Conservation (phyloP, 371 early-diverging fungal species). For the Saksenaea oblongispora region DNA sequence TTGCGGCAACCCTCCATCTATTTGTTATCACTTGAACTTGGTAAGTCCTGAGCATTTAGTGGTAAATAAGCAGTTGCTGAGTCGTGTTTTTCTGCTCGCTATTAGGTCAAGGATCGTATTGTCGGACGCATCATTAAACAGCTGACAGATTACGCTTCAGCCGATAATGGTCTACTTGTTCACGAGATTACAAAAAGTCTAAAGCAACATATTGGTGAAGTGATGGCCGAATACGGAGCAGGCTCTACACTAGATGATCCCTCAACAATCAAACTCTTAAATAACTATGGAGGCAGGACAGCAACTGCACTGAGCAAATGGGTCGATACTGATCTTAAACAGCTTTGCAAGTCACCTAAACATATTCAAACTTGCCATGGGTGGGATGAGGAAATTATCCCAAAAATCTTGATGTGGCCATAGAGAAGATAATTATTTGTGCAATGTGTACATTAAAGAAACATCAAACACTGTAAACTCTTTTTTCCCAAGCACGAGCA, state of each 20-base stretch:
- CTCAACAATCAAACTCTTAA: constrained; percentile 20
- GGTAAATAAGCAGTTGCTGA: background rate
- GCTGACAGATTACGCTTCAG: constrained; percentile 32
- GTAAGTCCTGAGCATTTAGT: constrained; percentile 12
- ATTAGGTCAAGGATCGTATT: constrained; percentile 44
- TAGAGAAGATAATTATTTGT: constrained; percentile 17
- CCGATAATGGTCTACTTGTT: constrained; percentile 39
- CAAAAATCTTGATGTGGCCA: constrained; percentile 49
- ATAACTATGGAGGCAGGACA: constrained; percentile 28
- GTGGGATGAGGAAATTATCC: constrained; percentile 46
- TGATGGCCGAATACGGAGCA: constrained; percentile 36
- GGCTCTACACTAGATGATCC: constrained; percentile 36
- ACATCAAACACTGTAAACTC: background rate
- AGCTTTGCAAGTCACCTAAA: constrained; percentile 33
- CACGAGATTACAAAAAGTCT: constrained; percentile 31
- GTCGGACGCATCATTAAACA: constrained; percentile 36
- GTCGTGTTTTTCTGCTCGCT: background rate
- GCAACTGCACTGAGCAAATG: constrained; percentile 34
- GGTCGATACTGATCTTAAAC: constrained; percentile 31
- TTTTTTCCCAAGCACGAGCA: constrained; percentile 24
- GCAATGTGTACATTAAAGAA: background rate
- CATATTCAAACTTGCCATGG: constrained; percentile 38
- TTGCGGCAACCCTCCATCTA: constrained; percentile 70
- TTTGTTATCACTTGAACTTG: constrained; percentile 56
- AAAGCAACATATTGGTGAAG: constrained; percentile 27